Evolutionary conservation across 768 basidiomycete species (phyloP).

Genomic region (Lactarius tabidus): DNA sequence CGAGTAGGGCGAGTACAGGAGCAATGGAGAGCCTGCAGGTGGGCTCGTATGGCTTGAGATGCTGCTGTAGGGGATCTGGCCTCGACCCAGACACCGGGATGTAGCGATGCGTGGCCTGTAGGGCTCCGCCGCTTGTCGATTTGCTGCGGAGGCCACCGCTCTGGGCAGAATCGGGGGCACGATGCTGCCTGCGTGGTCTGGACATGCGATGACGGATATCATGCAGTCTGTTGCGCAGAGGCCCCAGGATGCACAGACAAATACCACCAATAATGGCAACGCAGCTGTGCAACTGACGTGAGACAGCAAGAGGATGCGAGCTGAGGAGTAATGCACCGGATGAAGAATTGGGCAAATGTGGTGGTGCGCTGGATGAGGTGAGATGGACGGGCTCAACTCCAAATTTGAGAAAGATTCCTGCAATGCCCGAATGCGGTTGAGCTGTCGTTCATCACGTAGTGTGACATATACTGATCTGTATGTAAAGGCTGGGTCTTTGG

Average conservation of each 20-base stretch:
- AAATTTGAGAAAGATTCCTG: conserved; percentile 98
- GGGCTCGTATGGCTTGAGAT: too few relatives aligned
- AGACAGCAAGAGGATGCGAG: background rate
- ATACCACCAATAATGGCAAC: conserved; percentile 96
- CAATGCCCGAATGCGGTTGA: conserved; percentile 77
- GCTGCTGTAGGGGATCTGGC: too few relatives aligned
- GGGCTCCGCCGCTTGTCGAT: conserved; percentile 60
- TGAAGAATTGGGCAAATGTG: conserved; percentile 71
- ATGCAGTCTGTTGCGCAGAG: conserved; percentile 39
- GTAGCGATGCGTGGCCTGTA: too few relatives aligned
- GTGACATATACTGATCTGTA: conserved; percentile 91
- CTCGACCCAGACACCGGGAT: too few relatives aligned
- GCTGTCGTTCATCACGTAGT: conserved; percentile 76
- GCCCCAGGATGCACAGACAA: conserved; percentile 64
- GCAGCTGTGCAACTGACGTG: conserved; percentile 39
- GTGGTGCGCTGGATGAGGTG: conserved; percentile 93
- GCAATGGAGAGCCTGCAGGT: too few relatives aligned
- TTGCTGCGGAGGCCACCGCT: conserved; percentile 56
- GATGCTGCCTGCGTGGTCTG: conserved; percentile 63
- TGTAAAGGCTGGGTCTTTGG: conserved; percentile 58
- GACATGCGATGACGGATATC: conserved; percentile 50
- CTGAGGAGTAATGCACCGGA: conserved; percentile 43
- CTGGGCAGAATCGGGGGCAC: conserved; percentile 54
- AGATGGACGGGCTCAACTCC: conserved; percentile 89
- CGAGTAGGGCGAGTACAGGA: too few relatives aligned